These are phyloP conservation scores for Incumbomyces delicatus DNA, from an alignment of 2,329 filamentous ascomycete species.

Conservation along the genomic window DNA sequence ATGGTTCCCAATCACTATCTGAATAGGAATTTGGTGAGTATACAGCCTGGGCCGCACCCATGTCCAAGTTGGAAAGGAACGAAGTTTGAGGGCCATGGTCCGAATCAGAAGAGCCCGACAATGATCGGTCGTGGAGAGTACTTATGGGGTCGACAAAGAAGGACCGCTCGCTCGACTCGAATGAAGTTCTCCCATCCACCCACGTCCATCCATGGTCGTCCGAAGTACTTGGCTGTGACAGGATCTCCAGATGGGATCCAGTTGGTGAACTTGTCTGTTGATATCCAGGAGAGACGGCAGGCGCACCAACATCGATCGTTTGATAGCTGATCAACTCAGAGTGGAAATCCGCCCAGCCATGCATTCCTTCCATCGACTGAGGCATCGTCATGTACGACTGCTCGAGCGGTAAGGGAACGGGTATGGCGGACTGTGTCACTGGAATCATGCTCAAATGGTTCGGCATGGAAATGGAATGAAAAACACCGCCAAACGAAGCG, in stretches of 20 bases:
- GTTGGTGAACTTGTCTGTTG: conserved; percentile 57
- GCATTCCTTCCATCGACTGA: conserved; percentile 53
- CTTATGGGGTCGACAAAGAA: conserved; percentile 88
- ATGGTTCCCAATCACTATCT: conserved; percentile 50
- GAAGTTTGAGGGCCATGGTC: conserved; percentile 53
- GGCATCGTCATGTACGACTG: conserved; percentile 48
- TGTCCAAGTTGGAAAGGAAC: conserved; percentile 71
- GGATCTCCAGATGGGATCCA: conserved; percentile 72
- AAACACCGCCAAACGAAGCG: conserved; percentile 35
- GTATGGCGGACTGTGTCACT: conserved; percentile 53
- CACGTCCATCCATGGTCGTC: conserved; percentile 82
- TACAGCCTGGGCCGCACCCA: conserved; percentile 64
- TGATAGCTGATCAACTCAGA: conserved; percentile 53
- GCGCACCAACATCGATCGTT: conserved; percentile 35
- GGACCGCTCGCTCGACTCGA: conserved; percentile 54
- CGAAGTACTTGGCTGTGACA: conserved; percentile 68
- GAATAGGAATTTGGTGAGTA: conserved; percentile 76
- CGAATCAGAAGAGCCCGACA: conserved; percentile 74
- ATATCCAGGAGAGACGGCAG: conserved; percentile 33
- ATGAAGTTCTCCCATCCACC: conserved; percentile 64
- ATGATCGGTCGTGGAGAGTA: conserved; percentile 76
- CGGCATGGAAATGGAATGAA: conserved; percentile 41
- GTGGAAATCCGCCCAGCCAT: conserved; percentile 71
- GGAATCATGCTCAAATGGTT: conserved; percentile 46
- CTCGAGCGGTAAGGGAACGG: conserved; percentile 52